Evolutionary conservation across 345 rosid genomes (phyloP).

Genomic region (Salix brachista): DNA sequence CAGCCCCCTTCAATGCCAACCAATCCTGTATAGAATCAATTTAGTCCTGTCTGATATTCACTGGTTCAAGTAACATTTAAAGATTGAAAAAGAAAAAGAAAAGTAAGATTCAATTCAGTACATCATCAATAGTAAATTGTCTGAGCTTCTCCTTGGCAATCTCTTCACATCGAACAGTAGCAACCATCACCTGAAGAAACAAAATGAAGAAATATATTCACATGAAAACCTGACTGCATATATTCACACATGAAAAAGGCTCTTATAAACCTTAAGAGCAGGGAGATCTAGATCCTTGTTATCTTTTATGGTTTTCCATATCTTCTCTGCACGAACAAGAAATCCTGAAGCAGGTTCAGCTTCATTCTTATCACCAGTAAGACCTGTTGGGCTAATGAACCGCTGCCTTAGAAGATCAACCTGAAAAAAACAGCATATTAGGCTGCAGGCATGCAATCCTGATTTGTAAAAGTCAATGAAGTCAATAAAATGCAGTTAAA

Average conservation of each 20-base stretch:
- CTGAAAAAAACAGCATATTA: conserved; percentile 13
- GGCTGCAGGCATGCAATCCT: background rate
- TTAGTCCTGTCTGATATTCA: background rate
- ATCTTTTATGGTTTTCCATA: conserved; percentile 34
- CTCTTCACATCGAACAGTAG: conserved; percentile 37
- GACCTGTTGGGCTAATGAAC: conserved; percentile 30
- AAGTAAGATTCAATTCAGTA: background rate
- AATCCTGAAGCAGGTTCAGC: conserved; percentile 36
- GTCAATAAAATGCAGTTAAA: background rate
- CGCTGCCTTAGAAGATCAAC: conserved; percentile 32
- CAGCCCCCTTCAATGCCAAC: conserved; percentile 27
- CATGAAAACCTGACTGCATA: background rate
- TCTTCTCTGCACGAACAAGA: conserved; percentile 26
- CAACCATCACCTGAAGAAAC: conserved; percentile 34
- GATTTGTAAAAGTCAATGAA: background rate
- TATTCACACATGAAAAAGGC: background rate
- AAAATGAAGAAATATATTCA: background rate
- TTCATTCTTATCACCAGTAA: conserved; percentile 31
- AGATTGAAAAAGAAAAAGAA: background rate
- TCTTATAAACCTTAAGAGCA: conserved; percentile 25
- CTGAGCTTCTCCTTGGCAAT: no score
- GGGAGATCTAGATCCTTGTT: conserved; percentile 37
- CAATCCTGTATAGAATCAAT: conserved; percentile 20
- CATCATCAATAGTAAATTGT: conserved; percentile 3
- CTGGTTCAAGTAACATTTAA: background rate